Conservation (phyloP, 495 filamentous ascomycete genomes). For the Podospora sp. region DNA sequence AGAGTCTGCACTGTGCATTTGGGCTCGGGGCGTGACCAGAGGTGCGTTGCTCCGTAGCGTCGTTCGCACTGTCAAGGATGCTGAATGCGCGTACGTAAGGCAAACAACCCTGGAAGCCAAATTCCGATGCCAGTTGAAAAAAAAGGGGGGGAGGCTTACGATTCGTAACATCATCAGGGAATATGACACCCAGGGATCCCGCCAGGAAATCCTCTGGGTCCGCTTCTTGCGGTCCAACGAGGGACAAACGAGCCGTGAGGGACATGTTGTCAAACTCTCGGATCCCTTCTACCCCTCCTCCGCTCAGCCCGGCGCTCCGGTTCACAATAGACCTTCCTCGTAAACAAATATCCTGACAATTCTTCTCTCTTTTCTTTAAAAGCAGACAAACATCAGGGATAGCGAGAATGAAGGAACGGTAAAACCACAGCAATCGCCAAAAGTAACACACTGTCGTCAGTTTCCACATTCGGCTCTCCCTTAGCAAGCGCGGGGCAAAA, state of each 20-base stretch:
- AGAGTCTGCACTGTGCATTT: neutral
- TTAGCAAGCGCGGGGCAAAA: too few relatives aligned
- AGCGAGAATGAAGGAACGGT: too few relatives aligned
- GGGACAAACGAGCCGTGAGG: slow-evolving; percentile 48
- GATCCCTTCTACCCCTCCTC: too few relatives aligned
- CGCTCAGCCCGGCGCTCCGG: neutral
- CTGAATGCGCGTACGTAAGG: neutral
- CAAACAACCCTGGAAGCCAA: neutral
- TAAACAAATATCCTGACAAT: neutral
- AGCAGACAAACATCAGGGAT: too few relatives aligned
- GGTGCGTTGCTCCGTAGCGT: too few relatives aligned
- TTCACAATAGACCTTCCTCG: too few relatives aligned
- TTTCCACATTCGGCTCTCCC: too few relatives aligned
- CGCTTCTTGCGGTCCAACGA: slow-evolving; percentile 33
- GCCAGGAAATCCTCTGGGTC: slow-evolving; percentile 68
- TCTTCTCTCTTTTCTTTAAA: too few relatives aligned
- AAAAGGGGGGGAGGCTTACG: slow-evolving; percentile 21
- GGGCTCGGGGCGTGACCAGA: too few relatives aligned
- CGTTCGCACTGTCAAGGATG: neutral
- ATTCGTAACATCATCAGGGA: slow-evolving; percentile 72
- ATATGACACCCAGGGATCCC: slow-evolving; percentile 67
- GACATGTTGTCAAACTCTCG: slow-evolving; percentile 34
- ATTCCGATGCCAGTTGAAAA: neutral
- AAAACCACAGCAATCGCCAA: too few relatives aligned
- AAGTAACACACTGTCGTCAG: too few relatives aligned